phyloP scores from a whole-genome alignment of 192 early-diverging fungal genomes.

The Phlyctochytrium bullatum region DNA sequence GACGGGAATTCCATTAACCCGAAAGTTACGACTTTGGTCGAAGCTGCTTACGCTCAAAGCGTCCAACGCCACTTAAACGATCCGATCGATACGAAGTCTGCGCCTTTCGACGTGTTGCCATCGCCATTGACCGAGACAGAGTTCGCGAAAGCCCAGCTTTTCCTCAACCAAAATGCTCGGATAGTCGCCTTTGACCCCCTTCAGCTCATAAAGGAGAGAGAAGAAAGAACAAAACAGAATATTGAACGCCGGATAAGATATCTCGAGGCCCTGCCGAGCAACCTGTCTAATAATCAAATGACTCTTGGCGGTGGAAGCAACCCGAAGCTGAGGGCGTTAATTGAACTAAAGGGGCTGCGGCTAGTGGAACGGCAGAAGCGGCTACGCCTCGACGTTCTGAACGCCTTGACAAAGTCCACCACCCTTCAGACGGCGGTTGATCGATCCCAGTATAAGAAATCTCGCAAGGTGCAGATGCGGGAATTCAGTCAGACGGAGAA shows the following conservation, averaged over 20 bases:
- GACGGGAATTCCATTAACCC: too few species aligned
- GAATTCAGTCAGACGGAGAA: slow-evolving; percentile 87
- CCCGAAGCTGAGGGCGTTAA: slow-evolving; percentile 72
- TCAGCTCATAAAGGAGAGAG: not conserved
- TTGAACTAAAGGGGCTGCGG: slow-evolving; percentile 85
- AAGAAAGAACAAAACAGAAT: not conserved
- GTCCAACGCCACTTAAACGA: not conserved
- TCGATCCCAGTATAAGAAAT: slow-evolving; percentile 41
- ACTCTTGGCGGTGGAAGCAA: slow-evolving; percentile 32
- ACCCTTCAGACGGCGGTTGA: slow-evolving; percentile 79
- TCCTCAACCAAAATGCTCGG: not conserved
- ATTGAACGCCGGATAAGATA: not conserved
- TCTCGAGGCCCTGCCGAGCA: slow-evolving; percentile 19
- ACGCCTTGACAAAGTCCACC: slow-evolving; percentile 69
- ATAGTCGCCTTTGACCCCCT: not conserved
- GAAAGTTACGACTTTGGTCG: not conserved
- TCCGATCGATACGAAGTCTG: too few species aligned
- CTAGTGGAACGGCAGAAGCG: slow-evolving; percentile 76
- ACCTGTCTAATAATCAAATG: slow-evolving; percentile 16
- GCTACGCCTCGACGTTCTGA: slow-evolving; percentile 63
- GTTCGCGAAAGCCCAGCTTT: not conserved
- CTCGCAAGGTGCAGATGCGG: slow-evolving; percentile 52
- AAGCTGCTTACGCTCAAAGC: not conserved
- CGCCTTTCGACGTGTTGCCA: too few species aligned
- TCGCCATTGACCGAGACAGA: not conserved